phyloP scores from a whole-genome alignment of 306 rosid species.

The Ammopiptanthus mongolicus region DNA sequence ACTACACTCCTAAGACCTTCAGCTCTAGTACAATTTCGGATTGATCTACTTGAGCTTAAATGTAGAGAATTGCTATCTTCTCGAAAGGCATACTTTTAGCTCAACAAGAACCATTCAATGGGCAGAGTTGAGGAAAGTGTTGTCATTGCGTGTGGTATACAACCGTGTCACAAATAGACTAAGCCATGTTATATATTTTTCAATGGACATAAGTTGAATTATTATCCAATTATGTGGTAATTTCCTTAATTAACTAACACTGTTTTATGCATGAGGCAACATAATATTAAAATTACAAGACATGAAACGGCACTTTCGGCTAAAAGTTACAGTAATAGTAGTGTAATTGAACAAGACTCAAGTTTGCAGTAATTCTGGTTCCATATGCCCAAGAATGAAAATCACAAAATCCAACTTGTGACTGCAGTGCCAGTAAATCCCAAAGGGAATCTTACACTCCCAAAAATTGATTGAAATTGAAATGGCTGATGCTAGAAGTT shows the following conservation, averaged over 20 bases:
- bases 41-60: too few species aligned
- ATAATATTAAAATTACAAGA: neutral
- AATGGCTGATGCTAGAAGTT: neutral
- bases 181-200: too few species aligned
- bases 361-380: neutral
- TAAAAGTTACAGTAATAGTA: neutral
- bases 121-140: too few species aligned
- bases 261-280: neutral
- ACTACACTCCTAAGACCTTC: too few species aligned
- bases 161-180: too few species aligned
- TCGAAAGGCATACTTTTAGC: too few species aligned
- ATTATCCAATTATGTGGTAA: too few species aligned
- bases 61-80: too few species aligned
- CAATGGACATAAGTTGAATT: too few species aligned
- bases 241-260: neutral
- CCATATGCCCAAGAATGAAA: slow-evolving; percentile 8
- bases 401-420: neutral
- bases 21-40: too few species aligned
- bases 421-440: neutral
- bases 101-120: too few species aligned
- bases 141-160: too few species aligned
- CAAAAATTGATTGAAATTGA: neutral
- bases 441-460: neutral
- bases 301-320: neutral
- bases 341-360: neutral